Percentiles rank a stretch among this genome's conserved stretches.
phyloP scores from a whole-genome alignment of 495 filamentous ascomycete species.

The Talaromyces stipitatus region DNA sequence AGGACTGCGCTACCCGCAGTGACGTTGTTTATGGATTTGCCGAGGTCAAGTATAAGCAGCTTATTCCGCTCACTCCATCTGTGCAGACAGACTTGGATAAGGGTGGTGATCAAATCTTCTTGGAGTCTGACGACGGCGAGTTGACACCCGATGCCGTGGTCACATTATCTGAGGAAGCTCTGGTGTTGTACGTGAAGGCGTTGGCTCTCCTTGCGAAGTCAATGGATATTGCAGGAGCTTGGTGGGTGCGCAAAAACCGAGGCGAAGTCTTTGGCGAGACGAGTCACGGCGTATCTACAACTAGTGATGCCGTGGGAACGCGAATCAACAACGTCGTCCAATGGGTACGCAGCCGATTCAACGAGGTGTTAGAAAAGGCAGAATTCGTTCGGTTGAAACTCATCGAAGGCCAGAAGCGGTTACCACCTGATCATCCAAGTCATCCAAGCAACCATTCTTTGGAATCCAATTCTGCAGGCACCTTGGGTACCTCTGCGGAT shows the following conservation, averaged over 20 bases:
- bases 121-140: conserved; percentile 28
- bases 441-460: conserved; percentile 71
- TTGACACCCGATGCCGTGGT: conserved; percentile 82
- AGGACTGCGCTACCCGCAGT: conserved; percentile 84
- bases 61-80: conserved; percentile 79
- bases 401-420: conserved; percentile 73
- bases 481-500: conserved; percentile 50
- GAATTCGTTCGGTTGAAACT: conserved; percentile 84
- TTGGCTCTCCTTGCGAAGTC: conserved; percentile 80
- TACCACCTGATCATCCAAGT: conserved; percentile 77
- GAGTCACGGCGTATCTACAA: conserved; percentile 32
- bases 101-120: conserved; percentile 28
- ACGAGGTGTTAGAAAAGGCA: conserved; percentile 91
- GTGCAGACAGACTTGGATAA: conserved; percentile 42
- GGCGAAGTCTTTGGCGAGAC: conserved; percentile 50
- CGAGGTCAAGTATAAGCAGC: conserved; percentile 95
- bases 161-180: conserved; percentile 82
- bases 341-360: conserved; percentile 90
- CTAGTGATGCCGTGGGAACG: conserved; percentile 48
- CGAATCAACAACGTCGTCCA: conserved; percentile 91
- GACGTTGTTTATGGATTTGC: conserved; percentile 96
- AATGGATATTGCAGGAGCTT: conserved; percentile 92
- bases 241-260: conserved; percentile 77
- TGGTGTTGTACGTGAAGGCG: conserved; percentile 94
- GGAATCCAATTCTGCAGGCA: conserved; percentile 36